phyloP scores from a whole-genome alignment of 768 basidiomycete genomes.

The Hydnomerulius pinastri region DNA sequence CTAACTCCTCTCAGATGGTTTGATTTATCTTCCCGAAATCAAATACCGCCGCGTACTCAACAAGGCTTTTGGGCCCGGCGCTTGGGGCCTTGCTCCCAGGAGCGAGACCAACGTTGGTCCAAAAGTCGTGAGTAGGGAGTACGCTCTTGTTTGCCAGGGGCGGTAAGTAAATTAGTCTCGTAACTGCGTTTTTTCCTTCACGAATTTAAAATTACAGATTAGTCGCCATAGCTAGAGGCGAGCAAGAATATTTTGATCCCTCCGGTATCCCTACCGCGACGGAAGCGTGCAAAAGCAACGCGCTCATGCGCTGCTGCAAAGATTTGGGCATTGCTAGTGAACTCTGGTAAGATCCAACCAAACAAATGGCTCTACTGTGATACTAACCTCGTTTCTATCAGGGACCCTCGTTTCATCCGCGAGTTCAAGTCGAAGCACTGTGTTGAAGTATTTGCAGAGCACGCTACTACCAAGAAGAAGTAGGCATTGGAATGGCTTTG shows the following conservation, averaged over 20 bases:
- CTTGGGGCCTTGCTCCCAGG: constrained; percentile 94
- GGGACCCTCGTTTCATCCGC: constrained; percentile 96
- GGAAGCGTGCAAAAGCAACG: constrained; percentile 95
- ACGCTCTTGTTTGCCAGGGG: constrained; percentile 91
- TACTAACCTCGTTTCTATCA: constrained; percentile 27
- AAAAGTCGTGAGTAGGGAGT: constrained; percentile 88
- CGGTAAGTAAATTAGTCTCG: constrained; percentile 48
- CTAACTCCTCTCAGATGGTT: constrained; percentile 61
- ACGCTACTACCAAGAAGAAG: constrained; percentile 88
- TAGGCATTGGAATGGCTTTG: constrained; percentile 39
- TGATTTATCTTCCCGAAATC: constrained; percentile 95
- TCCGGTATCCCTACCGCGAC: constrained; percentile 89
- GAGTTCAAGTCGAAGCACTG: constrained; percentile 87
- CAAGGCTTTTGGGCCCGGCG: constrained; percentile 93
- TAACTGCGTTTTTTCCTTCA: not conserved
- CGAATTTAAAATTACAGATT: constrained; percentile 48
- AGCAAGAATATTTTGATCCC: constrained; percentile 96
- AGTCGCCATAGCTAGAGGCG: constrained; percentile 88
- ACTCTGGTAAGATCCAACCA: constrained; percentile 67
- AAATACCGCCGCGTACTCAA: constrained; percentile 93
- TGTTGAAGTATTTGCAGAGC: constrained; percentile 83
- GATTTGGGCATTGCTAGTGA: constrained; percentile 96
- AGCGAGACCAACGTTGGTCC: constrained; percentile 89
- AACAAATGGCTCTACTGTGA: not conserved
- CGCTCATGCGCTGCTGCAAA: constrained; percentile 96